These are phyloP conservation scores for Guadua angustifolia DNA, from an alignment of 176 grass and related monocot species.

Conservation along the genomic window DNA sequence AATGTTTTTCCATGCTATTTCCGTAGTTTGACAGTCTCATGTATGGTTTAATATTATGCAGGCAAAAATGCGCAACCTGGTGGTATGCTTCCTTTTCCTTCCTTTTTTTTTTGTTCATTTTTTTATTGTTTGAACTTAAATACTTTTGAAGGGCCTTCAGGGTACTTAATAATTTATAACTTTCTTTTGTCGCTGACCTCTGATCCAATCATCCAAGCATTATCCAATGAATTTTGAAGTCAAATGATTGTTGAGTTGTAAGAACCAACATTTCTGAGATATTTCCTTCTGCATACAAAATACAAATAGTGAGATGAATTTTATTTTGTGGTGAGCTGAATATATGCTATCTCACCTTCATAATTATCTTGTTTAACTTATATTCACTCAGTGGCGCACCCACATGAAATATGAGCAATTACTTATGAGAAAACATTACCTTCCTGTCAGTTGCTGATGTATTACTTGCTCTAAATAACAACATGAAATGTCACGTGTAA, in stretches of 20 bases:
- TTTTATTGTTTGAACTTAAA: slow-evolving; percentile 33
- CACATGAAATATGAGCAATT: slow-evolving; percentile 1
- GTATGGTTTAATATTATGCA: slow-evolving; percentile 61
- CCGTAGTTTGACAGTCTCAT: slow-evolving; percentile 41
- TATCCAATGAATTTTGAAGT: not conserved
- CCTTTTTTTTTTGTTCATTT: slow-evolving; percentile 29
- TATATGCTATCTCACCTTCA: not conserved
- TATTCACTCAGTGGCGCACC: not conserved
- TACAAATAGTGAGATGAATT: not conserved
- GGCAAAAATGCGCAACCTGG: slow-evolving; percentile 77
- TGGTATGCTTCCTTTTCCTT: slow-evolving; percentile 59
- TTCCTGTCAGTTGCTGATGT: not conserved
- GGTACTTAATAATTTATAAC: slow-evolving; percentile 8
- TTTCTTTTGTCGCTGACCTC: slow-evolving; percentile 3
- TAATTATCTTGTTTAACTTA: not conserved
- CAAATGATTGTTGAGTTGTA: not conserved
- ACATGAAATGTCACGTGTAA: not conserved
- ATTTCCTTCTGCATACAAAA: slow-evolving; percentile 25
- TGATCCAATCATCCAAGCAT: slow-evolving; percentile 22
- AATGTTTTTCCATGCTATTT: slow-evolving; percentile 32
- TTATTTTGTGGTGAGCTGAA: not conserved
- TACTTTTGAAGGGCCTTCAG: slow-evolving; percentile 5
- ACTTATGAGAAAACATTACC: not conserved
- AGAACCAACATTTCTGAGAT: slow-evolving; percentile 10
- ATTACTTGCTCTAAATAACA: slow-evolving; percentile 16